Conservation (phyloP, 768 basidiomycete species). For the Trametes gibbosa region DNA sequence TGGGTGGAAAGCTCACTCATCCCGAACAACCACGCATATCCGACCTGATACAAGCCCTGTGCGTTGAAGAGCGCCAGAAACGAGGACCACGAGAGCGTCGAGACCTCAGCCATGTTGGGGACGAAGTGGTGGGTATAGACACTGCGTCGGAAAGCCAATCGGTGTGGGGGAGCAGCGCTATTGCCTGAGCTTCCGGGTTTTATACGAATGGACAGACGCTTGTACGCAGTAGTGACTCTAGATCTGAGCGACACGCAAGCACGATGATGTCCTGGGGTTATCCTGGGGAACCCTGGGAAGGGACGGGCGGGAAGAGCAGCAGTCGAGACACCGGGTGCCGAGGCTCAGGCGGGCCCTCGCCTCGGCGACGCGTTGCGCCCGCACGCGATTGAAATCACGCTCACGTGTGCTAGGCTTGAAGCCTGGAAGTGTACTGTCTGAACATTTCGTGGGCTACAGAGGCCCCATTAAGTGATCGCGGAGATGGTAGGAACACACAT, state of each 20-base stretch:
- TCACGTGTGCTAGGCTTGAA: conserved; percentile 16
- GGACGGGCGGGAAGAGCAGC: background rate
- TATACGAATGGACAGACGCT: background rate
- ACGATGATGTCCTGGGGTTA: conserved; percentile 9
- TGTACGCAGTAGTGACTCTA: no score
- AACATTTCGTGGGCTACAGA: no score
- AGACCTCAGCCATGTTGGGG: conserved; percentile 18
- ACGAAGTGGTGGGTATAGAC: background rate
- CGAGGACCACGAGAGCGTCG: conserved; percentile 18
- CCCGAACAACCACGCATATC: conserved; percentile 64
- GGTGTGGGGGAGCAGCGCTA: background rate
- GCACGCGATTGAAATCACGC: conserved; percentile 13
- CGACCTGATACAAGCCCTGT: conserved; percentile 47
- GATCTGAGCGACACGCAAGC: conserved; percentile 5
- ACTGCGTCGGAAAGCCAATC: background rate
- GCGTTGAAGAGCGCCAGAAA: conserved; percentile 25
- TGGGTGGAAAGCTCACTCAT: conserved; percentile 54
- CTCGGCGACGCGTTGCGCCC: background rate
- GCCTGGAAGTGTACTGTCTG: no score
- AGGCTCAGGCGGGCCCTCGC: background rate
- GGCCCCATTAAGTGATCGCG: no score
- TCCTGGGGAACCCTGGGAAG: conserved; percentile 3
- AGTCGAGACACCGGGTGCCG: background rate
- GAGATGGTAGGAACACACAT: no score
- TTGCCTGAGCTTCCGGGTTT: background rate